These are phyloP conservation scores for Boechera stricta DNA, from an alignment of 345 rosid genomes.

Conservation along the genomic window DNA sequence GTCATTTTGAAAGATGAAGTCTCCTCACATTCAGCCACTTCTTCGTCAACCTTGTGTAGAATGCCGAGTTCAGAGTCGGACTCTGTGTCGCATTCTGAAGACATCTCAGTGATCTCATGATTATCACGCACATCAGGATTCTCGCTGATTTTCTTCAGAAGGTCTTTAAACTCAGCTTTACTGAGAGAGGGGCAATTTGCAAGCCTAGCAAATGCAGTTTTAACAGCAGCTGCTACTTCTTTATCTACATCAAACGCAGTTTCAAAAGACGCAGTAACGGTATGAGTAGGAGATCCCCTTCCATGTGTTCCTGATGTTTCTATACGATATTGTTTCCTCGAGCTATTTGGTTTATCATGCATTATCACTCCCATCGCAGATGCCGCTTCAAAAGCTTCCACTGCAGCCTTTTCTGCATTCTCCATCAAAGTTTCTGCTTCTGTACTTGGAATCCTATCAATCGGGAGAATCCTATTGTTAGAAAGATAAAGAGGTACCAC, in stretches of 20 bases:
- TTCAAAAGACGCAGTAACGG: conserved; percentile 83
- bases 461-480: background rate
- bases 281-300: conserved; percentile 69
- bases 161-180: conserved; percentile 71
- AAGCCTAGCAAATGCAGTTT: conserved; percentile 73
- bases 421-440: conserved; percentile 71
- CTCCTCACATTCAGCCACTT: conserved; percentile 42
- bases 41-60: conserved; percentile 43
- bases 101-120: conserved; percentile 56
- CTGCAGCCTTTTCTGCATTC: conserved; percentile 76
- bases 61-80: conserved; percentile 58
- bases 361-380: conserved; percentile 83
- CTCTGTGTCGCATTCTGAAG: conserved; percentile 66
- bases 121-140: conserved; percentile 58
- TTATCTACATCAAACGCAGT: conserved; percentile 92
- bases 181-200: conserved; percentile 60
- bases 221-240: conserved; percentile 92
- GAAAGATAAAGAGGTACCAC: background rate
- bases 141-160: conserved; percentile 75
- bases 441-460: conserved; percentile 68
- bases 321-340: conserved; percentile 57
- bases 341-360: conserved; percentile 74
- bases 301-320: conserved; percentile 57
- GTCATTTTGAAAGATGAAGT: conserved; percentile 45
- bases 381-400: conserved; percentile 90